Percentiles rank a stretch among this genome's conserved stretches.
These are phyloP conservation scores for Pleurotus pulmonarius DNA, from an alignment of 768 basidiomycete genomes.

Conservation along the genomic window DNA sequence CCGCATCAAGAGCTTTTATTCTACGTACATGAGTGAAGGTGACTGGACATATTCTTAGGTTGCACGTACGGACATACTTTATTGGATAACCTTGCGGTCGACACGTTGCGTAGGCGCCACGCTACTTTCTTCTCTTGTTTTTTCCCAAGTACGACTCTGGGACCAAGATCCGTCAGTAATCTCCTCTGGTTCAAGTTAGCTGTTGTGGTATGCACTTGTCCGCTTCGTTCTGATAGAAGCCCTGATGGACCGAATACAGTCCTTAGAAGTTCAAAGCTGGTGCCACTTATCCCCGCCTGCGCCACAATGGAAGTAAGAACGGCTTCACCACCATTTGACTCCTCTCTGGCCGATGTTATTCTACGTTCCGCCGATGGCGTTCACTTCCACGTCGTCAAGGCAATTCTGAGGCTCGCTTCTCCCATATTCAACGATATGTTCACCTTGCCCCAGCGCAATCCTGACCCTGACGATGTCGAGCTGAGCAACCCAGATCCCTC, in stretches of 20 bases:
- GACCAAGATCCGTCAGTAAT: too few relatives aligned
- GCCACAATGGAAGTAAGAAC: too few relatives aligned
- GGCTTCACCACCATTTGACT: constrained; percentile 37
- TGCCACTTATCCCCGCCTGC: too few relatives aligned
- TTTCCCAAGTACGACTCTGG: too few relatives aligned
- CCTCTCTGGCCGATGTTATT: constrained; percentile 40
- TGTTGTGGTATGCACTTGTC: too few relatives aligned
- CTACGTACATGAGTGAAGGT: background rate
- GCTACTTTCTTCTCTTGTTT: too few relatives aligned
- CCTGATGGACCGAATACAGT: too few relatives aligned
- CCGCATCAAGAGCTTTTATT: background rate
- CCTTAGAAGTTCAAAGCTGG: too few relatives aligned
- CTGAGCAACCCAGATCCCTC: too few relatives aligned
- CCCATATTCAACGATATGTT: constrained; percentile 57
- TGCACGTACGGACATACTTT: background rate
- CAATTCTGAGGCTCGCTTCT: constrained; percentile 52
- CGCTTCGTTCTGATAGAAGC: too few relatives aligned
- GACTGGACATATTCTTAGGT: background rate
- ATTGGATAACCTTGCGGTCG: background rate
- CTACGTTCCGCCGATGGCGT: constrained; percentile 49
- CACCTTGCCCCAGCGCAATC: constrained; percentile 37
- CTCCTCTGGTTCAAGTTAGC: too few relatives aligned
- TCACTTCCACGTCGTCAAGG: constrained; percentile 51
- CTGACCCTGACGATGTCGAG: too few relatives aligned
- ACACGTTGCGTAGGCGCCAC: background rate